Conservation (phyloP, 306 rosid species). For the Styphnolobium japonicum region DNA sequence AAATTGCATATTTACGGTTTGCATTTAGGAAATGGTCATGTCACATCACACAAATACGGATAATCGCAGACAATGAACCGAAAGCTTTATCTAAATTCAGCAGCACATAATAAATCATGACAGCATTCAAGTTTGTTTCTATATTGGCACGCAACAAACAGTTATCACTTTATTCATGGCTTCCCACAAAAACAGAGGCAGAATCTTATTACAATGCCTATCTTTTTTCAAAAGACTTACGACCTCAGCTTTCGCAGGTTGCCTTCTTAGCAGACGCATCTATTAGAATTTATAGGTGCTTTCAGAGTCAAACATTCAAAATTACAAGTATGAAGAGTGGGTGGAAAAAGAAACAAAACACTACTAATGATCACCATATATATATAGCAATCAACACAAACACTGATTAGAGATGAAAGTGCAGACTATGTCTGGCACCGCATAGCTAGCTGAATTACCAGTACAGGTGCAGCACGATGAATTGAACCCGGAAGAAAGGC, state of each 20-base stretch:
- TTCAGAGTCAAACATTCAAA: background rate
- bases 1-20: too few relatives aligned
- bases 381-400: background rate
- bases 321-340: background rate
- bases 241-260: constrained; percentile 1
- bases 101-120: background rate
- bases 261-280: background rate
- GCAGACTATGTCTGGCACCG: background rate
- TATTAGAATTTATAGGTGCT: background rate
- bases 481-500: constrained; percentile 64
- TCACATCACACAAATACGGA: background rate
- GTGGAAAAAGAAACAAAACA: background rate
- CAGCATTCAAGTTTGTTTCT: background rate
- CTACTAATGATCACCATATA: background rate
- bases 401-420: constrained; percentile 11
- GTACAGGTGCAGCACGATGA: constrained; percentile 6
- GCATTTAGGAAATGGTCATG: background rate
- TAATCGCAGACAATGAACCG: background rate
- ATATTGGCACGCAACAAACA: background rate
- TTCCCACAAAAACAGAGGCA: background rate
- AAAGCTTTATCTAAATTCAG: background rate
- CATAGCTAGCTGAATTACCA: background rate
- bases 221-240: background rate
- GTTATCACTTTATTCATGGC: constrained; percentile 4
- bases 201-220: background rate